Percentiles rank a stretch among this genome's conserved stretches.
These are phyloP conservation scores for Microbotryum scabiosae DNA, from an alignment of 1,284 basidiomycete genomes.

Conservation along the genomic window DNA sequence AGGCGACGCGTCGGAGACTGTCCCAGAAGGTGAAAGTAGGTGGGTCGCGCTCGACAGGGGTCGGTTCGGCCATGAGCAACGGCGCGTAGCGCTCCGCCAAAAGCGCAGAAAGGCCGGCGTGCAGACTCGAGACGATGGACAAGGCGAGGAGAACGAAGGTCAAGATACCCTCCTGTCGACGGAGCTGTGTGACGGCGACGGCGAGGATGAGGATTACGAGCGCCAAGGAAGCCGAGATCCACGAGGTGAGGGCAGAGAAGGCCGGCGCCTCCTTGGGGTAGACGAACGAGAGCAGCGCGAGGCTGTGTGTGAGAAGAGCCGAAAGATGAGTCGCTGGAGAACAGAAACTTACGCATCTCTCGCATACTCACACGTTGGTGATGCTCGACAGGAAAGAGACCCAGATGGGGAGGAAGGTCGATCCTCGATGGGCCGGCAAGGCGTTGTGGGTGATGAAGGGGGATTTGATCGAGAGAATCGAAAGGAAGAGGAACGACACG, in stretches of 20 bases:
- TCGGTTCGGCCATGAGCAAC: slow-evolving; percentile 15
- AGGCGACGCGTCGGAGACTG: slow-evolving; percentile 3
- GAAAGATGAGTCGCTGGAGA: neutral
- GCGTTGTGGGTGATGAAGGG: slow-evolving; percentile 20
- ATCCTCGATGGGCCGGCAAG: slow-evolving; percentile 20
- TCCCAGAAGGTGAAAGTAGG: slow-evolving; percentile 3
- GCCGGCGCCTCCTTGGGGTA: slow-evolving; percentile 21
- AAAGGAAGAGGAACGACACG: slow-evolving; percentile 23
- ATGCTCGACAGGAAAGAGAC: slow-evolving; percentile 18
- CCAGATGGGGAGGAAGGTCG: slow-evolving; percentile 27
- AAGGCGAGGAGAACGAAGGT: slow-evolving; percentile 21
- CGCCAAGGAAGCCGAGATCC: slow-evolving; percentile 8
- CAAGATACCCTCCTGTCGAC: slow-evolving; percentile 21
- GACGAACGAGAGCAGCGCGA: slow-evolving; percentile 24
- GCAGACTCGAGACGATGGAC: slow-evolving; percentile 15
- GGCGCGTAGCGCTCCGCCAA: slow-evolving; percentile 24
- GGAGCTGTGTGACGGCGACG: slow-evolving; percentile 25
- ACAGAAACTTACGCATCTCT: neutral
- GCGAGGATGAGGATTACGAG: slow-evolving; percentile 20
- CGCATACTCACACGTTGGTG: slow-evolving; percentile 10
- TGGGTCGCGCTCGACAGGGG: slow-evolving; percentile 14
- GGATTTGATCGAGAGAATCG: slow-evolving; percentile 9
- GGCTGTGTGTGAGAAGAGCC: neutral
- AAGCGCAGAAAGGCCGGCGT: slow-evolving; percentile 18
- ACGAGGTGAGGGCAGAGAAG: slow-evolving; percentile 17